These are phyloP conservation scores for Colletotrichum eleusines DNA, from an alignment of 2,329 filamentous ascomycete genomes.

Conservation along the genomic window DNA sequence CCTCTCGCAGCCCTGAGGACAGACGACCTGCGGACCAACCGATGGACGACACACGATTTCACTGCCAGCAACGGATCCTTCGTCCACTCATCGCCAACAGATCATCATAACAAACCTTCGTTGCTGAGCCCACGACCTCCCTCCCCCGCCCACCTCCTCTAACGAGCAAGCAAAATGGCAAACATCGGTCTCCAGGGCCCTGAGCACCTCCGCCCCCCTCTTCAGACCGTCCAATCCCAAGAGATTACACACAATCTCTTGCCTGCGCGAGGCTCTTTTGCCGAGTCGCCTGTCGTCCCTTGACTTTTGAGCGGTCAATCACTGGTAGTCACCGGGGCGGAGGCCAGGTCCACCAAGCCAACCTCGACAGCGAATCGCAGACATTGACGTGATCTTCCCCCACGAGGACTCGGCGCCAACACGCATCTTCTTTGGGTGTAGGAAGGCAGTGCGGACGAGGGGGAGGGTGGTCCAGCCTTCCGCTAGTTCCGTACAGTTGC, in stretches of 20 bases:
- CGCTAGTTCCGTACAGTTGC: background rate
- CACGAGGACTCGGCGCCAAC: constrained; percentile 21
- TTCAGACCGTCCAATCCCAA: constrained; percentile 47
- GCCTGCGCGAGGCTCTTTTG: constrained; percentile 47
- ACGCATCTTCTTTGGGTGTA: constrained; percentile 15
- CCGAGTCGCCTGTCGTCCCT: constrained; percentile 15
- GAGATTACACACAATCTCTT: constrained; percentile 48
- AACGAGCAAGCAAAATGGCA: constrained; percentile 4
- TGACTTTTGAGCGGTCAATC: constrained; percentile 33
- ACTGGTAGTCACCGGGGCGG: constrained; percentile 25
- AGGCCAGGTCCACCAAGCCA: constrained; percentile 31
- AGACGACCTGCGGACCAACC: constrained; percentile 24
- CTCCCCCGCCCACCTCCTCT: background rate
- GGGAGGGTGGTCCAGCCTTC: background rate
- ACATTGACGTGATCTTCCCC: constrained; percentile 23
- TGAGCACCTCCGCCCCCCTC: constrained; percentile 10
- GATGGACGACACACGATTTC: constrained; percentile 25
- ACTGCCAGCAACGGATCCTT: constrained; percentile 13
- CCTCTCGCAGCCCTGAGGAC: background rate
- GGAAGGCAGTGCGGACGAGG: background rate
- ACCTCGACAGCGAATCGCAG: constrained; percentile 47
- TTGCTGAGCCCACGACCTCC: constrained; percentile 29
- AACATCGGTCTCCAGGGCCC: background rate
- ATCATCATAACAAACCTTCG: constrained; percentile 41
- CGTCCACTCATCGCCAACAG: constrained; percentile 22